These are phyloP conservation scores for Coffea eugenioides DNA, from an alignment of 257 asterid genomes.

Conservation along the genomic window DNA sequence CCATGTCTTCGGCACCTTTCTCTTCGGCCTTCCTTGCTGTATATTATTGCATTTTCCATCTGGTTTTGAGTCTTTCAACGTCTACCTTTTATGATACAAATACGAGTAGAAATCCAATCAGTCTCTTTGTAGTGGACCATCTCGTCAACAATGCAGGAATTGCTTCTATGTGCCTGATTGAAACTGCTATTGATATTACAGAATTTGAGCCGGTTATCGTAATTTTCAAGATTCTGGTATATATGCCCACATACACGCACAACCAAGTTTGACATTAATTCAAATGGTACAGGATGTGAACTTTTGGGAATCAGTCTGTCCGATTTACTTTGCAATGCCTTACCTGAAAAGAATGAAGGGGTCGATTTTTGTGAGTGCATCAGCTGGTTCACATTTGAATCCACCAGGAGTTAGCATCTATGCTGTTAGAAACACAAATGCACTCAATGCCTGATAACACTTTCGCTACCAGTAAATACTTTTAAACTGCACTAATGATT, in stretches of 20 bases:
- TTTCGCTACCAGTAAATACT: fast-evolving
- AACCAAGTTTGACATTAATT: background rate
- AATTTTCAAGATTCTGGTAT: background rate
- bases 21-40: too few relatives aligned
- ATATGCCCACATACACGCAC: background rate
- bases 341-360: conserved; percentile 21
- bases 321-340: conserved; percentile 29
- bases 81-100: too few relatives aligned
- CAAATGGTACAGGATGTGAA: conserved; percentile 17
- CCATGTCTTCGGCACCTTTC: too few relatives aligned
- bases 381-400: background rate
- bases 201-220: conserved; percentile 6
- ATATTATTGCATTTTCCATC: background rate
- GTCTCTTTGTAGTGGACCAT: conserved; percentile 58
- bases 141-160: conserved; percentile 61
- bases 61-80: too few relatives aligned
- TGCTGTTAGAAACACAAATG: background rate
- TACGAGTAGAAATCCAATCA: background rate
- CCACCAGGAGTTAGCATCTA: background rate
- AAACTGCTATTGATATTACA: conserved; percentile 41
- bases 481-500: background rate
- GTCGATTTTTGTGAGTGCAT: conserved; percentile 10
- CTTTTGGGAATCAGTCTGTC: conserved; percentile 28
- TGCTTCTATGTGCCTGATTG: conserved; percentile 29
- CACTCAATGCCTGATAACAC: background rate